These are phyloP conservation scores for Austroboletus olivaceoglutinosus DNA, from an alignment of 1,284 basidiomycete species.

Conservation along the genomic window DNA sequence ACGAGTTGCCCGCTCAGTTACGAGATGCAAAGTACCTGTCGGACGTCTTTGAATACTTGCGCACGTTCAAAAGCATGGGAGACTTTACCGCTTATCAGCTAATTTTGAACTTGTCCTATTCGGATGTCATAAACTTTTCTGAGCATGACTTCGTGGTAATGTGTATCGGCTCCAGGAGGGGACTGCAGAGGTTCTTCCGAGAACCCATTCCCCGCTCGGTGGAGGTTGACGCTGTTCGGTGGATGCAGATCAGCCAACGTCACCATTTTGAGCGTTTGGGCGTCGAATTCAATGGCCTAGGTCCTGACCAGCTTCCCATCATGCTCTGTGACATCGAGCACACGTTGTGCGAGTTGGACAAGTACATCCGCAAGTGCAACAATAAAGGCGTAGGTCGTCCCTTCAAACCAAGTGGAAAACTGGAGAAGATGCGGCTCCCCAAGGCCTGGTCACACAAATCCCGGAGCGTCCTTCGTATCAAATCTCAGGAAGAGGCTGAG, in stretches of 20 bases:
- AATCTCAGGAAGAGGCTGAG: constrained; percentile 34
- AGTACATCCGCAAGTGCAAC: constrained; percentile 51
- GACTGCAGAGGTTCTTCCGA: constrained; percentile 43
- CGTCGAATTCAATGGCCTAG: constrained; percentile 47
- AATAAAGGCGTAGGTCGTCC: constrained; percentile 12
- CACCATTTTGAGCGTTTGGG: constrained; percentile 53
- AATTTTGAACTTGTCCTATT: constrained; percentile 55
- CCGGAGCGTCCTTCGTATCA: constrained; percentile 39
- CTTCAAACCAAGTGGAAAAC: constrained; percentile 34
- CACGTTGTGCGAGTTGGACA: constrained; percentile 65
- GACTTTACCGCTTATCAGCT: constrained; percentile 60
- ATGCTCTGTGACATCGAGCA: constrained; percentile 65
- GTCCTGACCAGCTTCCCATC: constrained; percentile 44
- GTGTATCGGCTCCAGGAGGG: constrained; percentile 55
- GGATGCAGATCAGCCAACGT: constrained; percentile 52
- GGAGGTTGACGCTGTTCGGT: constrained; percentile 55
- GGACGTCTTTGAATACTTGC: constrained; percentile 54
- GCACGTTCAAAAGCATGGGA: constrained; percentile 59
- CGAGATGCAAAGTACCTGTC: constrained; percentile 44
- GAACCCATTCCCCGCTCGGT: constrained; percentile 31
- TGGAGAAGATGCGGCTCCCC: constrained; percentile 40
- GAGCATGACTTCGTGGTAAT: constrained; percentile 60
- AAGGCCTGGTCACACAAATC: constrained; percentile 49
- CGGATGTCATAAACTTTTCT: constrained; percentile 53
- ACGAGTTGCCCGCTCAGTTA: constrained; percentile 43